These are phyloP conservation scores for Byssothecium circinans DNA, from an alignment of 2,329 filamentous ascomycete species.

Conservation along the genomic window DNA sequence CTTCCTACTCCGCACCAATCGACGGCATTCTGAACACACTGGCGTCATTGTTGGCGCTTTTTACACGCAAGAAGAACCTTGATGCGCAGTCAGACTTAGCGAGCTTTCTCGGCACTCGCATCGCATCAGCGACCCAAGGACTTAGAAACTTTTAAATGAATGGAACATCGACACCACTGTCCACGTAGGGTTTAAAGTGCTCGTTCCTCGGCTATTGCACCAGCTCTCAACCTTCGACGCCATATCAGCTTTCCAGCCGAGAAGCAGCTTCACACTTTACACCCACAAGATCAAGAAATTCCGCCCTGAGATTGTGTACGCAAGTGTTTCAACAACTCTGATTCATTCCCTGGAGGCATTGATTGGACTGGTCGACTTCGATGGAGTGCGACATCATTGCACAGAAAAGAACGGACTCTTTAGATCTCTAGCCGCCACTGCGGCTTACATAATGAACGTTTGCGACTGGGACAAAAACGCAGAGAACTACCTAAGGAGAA, in stretches of 20 bases:
- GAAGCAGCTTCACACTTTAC: conserved; percentile 9
- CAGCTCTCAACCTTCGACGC: conserved; percentile 29
- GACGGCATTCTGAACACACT: conserved; percentile 42
- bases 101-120: neutral
- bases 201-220: conserved; percentile 36
- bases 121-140: conserved; percentile 21
- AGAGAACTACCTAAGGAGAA: conserved; percentile 31
- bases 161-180: conserved; percentile 33
- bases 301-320: conserved; percentile 2
- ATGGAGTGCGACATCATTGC: conserved; percentile 29
- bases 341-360: conserved; percentile 47
- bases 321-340: conserved; percentile 25
- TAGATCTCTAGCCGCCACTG: conserved; percentile 46
- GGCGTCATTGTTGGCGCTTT: conserved; percentile 37
- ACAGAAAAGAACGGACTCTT: conserved; percentile 27
- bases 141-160: too few relatives aligned
- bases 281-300: conserved; percentile 10
- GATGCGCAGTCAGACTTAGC: conserved; percentile 7
- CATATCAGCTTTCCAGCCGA: conserved; percentile 31
- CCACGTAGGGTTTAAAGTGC: conserved; percentile 43
- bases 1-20: conserved; percentile 22
- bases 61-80: conserved; percentile 11
- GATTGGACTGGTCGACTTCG: conserved; percentile 41
- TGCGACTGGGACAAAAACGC: conserved; percentile 35
- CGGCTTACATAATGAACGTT: conserved; percentile 39